phyloP scores from a whole-genome alignment of 2,329 filamentous ascomycete genomes.

The Botrytis porri region DNA sequence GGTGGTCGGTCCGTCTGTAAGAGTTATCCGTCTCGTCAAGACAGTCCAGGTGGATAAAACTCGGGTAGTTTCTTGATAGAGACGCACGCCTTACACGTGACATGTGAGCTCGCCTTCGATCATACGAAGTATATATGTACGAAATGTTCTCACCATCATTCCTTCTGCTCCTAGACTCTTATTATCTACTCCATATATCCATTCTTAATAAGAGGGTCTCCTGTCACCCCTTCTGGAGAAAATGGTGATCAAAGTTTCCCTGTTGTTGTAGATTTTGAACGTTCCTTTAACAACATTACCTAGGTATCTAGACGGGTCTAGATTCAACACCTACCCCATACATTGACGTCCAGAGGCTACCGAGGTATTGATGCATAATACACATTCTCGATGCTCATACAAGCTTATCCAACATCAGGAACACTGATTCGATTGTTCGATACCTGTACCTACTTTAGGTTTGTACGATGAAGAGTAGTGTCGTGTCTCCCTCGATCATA shows the following conservation, averaged over 20 bases:
- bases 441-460: neutral
- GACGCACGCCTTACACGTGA: neutral
- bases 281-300: neutral
- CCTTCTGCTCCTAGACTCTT: neutral
- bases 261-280: neutral
- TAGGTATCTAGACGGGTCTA: neutral
- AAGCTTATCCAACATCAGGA: neutral
- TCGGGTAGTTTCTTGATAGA: neutral
- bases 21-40: neutral
- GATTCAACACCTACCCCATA: neutral
- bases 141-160: neutral
- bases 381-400: neutral
- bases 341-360: no score
- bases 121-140: neutral
- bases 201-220: neutral
- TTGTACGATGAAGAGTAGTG: neutral
- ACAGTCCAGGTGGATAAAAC: neutral
- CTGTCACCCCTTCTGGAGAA: neutral
- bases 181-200: no score
- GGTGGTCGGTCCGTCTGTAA: no score
- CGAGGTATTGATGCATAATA: neutral
- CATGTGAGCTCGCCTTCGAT: neutral
- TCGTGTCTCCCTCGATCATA: neutral
- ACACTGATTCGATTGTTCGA: neutral
- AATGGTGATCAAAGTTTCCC: neutral